These are phyloP conservation scores for Biscogniauxia mediterranea DNA, from an alignment of 2,329 filamentous ascomycete species.

Conservation along the genomic window DNA sequence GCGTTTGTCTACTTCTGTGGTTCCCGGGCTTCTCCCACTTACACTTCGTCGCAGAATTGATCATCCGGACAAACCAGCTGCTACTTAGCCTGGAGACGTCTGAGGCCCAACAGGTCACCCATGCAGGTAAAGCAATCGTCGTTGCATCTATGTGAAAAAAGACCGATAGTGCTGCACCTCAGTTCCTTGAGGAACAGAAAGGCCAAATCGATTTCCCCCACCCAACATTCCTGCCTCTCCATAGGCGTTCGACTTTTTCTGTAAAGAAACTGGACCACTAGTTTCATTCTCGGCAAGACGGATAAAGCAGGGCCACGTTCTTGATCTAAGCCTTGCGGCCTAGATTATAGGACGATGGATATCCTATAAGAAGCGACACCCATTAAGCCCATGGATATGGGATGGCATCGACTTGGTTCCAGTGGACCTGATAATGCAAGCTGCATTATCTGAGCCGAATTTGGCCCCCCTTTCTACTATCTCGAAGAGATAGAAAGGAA, in stretches of 20 bases:
- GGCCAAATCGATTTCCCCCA: not conserved
- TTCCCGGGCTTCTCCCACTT: constrained; percentile 3
- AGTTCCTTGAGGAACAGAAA: constrained; percentile 4
- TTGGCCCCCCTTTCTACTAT: not conserved
- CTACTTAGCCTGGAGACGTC: constrained; percentile 66
- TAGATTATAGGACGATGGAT: not conserved
- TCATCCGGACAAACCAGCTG: constrained; percentile 62
- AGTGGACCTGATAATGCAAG: not conserved
- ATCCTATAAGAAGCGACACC: not conserved
- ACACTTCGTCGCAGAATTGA: constrained; percentile 54
- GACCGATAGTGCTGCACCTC: not conserved
- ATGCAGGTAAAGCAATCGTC: constrained; percentile 65
- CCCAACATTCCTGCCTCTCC: not conserved
- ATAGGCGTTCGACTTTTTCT: not conserved
- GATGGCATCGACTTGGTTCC: not conserved
- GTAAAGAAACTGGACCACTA: not conserved
- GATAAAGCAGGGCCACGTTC: not conserved
- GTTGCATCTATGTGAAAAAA: constrained; percentile 48
- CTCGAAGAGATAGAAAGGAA: not conserved
- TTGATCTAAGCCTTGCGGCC: not conserved
- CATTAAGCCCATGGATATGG: not conserved
- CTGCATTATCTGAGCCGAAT: not conserved
- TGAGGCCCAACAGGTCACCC: constrained; percentile 55
- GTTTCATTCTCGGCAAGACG: not conserved
- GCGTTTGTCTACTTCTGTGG: constrained; percentile 24